phyloP scores from a whole-genome alignment of 306 rosid species.

The Sechiopsis laciniata region DNA sequence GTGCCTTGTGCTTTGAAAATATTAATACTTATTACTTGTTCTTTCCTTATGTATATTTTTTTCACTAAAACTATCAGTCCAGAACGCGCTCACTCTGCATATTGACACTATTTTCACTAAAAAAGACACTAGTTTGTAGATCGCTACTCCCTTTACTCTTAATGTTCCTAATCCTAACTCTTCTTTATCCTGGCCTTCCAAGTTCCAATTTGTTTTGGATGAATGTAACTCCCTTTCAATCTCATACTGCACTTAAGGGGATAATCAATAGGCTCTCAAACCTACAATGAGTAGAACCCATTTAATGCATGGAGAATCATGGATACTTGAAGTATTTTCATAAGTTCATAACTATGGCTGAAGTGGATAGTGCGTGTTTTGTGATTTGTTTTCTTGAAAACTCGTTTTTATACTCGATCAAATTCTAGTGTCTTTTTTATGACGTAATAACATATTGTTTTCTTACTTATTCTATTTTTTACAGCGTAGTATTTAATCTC shows the following conservation, averaged over 20 bases:
- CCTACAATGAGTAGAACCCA: background rate
- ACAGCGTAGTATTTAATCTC: background rate
- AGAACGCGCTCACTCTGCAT: background rate
- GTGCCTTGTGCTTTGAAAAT: background rate
- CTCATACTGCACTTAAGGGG: background rate
- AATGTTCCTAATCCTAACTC: background rate
- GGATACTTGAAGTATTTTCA: background rate
- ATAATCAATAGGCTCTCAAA: background rate
- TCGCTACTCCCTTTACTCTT: background rate
- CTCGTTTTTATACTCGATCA: background rate
- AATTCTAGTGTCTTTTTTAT: background rate
- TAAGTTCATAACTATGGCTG: background rate
- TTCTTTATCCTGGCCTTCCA: background rate
- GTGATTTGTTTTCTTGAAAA: background rate
- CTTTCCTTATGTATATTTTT: background rate
- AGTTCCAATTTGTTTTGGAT: background rate
- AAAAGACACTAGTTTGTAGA: background rate
- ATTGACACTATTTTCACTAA: background rate
- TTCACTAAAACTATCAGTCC: background rate
- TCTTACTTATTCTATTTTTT: slow-evolving; percentile 18
- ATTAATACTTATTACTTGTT: too few species aligned
- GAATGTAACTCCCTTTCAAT: background rate
- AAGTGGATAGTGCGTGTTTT: background rate
- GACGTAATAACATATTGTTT: background rate
- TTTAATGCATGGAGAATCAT: background rate